These are phyloP conservation scores for Trichoderma simmonsii DNA, from an alignment of 2,329 filamentous ascomycete species.

Conservation along the genomic window DNA sequence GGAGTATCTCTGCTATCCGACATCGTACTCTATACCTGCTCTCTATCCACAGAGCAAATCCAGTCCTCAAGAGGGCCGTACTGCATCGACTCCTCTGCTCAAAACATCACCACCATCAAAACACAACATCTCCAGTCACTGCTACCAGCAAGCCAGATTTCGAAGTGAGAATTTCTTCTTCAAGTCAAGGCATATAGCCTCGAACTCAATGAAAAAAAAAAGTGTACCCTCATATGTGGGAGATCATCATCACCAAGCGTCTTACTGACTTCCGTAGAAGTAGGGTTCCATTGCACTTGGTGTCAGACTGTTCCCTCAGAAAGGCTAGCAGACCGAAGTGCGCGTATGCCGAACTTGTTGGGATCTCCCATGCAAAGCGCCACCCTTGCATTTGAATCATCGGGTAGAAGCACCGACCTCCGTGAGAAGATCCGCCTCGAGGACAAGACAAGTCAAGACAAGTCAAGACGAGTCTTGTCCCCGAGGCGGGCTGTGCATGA, in stretches of 20 bases:
- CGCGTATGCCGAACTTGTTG: background rate
- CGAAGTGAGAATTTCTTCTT: conserved; percentile 19
- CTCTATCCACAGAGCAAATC: background rate
- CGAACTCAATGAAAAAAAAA: conserved; percentile 21
- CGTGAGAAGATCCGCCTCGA: background rate
- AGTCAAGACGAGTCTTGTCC: no score
- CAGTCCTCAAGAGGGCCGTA: background rate
- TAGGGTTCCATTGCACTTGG: background rate
- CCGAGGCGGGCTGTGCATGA: background rate
- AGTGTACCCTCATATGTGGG: conserved; percentile 1
- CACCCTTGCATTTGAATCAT: background rate
- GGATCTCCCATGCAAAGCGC: background rate
- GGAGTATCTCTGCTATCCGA: background rate
- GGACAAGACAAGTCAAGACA: background rate
- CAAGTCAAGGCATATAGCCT: conserved; percentile 19
- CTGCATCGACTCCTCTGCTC: background rate
- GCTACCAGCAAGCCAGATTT: background rate
- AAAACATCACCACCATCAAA: background rate
- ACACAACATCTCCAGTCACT: background rate
- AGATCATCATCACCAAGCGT: background rate
- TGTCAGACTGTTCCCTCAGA: background rate
- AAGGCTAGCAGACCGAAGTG: background rate
- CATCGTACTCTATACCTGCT: background rate
- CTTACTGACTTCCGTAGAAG: background rate
- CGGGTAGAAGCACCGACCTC: conserved; percentile 1